A percentile compares a stretch with the other conserved stretches of the same genome.
Conservation (phyloP, 352 stramenopile genomes). For the Globisporangium nagaii region DNA sequence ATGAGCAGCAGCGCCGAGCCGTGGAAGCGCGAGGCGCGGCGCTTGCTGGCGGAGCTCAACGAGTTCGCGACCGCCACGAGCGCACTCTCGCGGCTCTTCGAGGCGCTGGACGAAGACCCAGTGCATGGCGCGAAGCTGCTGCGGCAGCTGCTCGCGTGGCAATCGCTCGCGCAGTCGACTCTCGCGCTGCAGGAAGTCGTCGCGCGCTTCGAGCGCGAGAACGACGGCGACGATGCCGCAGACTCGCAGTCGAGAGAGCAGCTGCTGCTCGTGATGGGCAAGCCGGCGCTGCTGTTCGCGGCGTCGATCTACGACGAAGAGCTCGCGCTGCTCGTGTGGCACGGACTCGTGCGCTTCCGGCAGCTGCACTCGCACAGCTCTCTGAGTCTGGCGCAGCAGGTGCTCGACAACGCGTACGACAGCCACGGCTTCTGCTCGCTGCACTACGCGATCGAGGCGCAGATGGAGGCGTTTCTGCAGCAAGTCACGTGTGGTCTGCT, state of each 20-base stretch:
- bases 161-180: constrained; percentile 20
- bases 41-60: constrained; percentile 50
- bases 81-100: constrained; percentile 48
- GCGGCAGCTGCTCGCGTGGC: constrained; percentile 44
- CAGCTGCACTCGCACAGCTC: constrained; percentile 15
- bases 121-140: constrained; percentile 19
- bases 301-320: constrained; percentile 85
- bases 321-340: constrained; percentile 57
- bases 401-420: constrained; percentile 65
- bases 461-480: constrained; percentile 54
- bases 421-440: constrained; percentile 61
- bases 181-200: constrained; percentile 27
- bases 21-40: constrained; percentile 23
- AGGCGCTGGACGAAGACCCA: constrained; percentile 15
- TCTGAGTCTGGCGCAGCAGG: constrained; percentile 50
- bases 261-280: constrained; percentile 66
- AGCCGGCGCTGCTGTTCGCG: constrained; percentile 72
- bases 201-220: constrained; percentile 18
- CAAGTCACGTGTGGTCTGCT: constrained; percentile 21
- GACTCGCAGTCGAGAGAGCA: background rate
- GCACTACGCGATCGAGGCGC: constrained; percentile 73
- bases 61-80: constrained; percentile 44
- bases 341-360: constrained; percentile 45
- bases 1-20: constrained; percentile 6
- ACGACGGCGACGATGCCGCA: constrained; percentile 11